Conservation (phyloP, 164 flowering plant genomes). For the Tinospora cordifolia region DNA sequence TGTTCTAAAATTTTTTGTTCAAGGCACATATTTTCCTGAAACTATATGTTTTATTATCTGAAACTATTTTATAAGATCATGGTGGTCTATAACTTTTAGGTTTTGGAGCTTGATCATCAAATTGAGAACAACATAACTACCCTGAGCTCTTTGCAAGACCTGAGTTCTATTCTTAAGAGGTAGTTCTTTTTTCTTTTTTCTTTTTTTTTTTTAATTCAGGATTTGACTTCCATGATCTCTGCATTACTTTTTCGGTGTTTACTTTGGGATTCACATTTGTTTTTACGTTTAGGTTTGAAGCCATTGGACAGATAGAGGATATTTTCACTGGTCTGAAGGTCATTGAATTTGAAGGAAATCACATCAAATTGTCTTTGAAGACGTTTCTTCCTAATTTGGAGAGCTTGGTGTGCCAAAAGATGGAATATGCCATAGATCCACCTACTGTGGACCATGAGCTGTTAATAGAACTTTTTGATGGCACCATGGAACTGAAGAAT, state of each 20-base stretch:
- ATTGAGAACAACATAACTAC: slow-evolving; percentile 38
- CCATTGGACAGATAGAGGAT: slow-evolving; percentile 48
- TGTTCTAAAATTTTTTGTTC: background rate
- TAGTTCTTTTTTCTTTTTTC: slow-evolving; percentile 17
- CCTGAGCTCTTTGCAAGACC: slow-evolving; percentile 53
- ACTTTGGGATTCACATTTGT: background rate
- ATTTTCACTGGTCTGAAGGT: slow-evolving; percentile 51
- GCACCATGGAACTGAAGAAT: slow-evolving; percentile 47
- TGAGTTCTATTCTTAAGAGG: slow-evolving; percentile 42
- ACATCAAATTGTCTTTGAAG: slow-evolving; percentile 54
- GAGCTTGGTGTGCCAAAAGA: slow-evolving; percentile 24
- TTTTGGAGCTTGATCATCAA: slow-evolving; percentile 46
- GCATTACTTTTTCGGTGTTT: background rate
- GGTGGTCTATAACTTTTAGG: slow-evolving; percentile 26
- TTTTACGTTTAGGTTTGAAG: slow-evolving; percentile 42
- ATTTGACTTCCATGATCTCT: background rate
- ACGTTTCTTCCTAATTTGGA: slow-evolving; percentile 50
- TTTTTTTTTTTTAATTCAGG: too few species aligned
- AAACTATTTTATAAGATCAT: background rate
- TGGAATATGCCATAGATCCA: slow-evolving; percentile 35
- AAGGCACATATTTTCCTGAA: background rate
- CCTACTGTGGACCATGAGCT: slow-evolving; percentile 58
- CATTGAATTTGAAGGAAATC: slow-evolving; percentile 50
- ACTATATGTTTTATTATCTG: background rate
- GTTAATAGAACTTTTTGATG: slow-evolving; percentile 47